Conservation (phyloP, 1,284 basidiomycete genomes). For the Tremellales sp. region DNA sequence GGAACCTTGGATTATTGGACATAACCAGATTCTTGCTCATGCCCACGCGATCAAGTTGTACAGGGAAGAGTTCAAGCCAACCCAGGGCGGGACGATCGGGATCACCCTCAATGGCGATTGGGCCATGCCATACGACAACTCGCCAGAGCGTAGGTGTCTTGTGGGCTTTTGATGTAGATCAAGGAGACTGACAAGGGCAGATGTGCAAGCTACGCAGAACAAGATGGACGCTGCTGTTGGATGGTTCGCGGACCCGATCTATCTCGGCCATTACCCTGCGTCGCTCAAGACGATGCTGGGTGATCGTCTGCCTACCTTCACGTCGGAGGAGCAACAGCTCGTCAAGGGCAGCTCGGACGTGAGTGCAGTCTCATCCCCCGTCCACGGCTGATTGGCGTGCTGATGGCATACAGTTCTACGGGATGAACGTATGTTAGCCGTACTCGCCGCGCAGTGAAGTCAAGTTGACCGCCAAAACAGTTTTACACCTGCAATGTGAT, state of each 20-base stretch:
- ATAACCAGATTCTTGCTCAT: conserved; percentile 65
- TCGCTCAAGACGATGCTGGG: conserved; percentile 61
- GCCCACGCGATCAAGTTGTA: conserved; percentile 63
- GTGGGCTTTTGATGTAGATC: not conserved
- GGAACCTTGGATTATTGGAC: conserved; percentile 70
- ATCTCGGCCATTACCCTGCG: conserved; percentile 65
- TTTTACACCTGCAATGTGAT: conserved; percentile 69
- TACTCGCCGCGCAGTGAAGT: not conserved
- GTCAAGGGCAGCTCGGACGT: conserved; percentile 68
- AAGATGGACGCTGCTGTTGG: conserved; percentile 62
- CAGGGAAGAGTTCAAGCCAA: conserved; percentile 57
- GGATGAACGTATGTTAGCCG: conserved; percentile 18
- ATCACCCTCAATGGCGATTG: conserved; percentile 71
- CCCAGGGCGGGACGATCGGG: conserved; percentile 59
- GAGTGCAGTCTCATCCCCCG: conserved; percentile 10
- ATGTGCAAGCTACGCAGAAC: conserved; percentile 61
- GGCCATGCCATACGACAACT: conserved; percentile 64
- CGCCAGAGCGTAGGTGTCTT: conserved; percentile 58
- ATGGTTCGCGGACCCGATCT: conserved; percentile 59
- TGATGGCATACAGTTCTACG: conserved; percentile 25
- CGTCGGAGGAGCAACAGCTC: conserved; percentile 58
- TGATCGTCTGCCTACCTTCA: conserved; percentile 63
- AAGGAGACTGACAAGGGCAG: conserved; percentile 40
- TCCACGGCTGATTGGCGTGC: conserved; percentile 21
- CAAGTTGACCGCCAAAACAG: conserved; percentile 56